Evolutionary conservation across 371 early-diverging fungal genomes (phyloP).

Genomic region (Capillidium rhysosporum): DNA sequence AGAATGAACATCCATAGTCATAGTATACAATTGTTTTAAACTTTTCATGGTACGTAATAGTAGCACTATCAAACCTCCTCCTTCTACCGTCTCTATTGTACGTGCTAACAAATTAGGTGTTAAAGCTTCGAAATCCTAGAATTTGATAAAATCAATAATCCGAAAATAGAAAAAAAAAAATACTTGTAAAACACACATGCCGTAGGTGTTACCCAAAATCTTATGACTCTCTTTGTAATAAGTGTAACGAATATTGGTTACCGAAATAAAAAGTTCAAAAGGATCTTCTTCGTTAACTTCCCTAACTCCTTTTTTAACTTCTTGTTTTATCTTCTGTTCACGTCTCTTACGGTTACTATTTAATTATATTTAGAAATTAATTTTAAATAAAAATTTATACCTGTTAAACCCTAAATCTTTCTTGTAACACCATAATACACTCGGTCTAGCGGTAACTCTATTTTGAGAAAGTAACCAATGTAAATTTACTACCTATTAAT

Average conservation of each 20-base stretch:
- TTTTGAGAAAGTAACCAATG: conserved; percentile 95
- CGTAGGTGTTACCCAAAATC: conserved; percentile 96
- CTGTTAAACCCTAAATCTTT: conserved; percentile 88
- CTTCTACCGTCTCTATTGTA: conserved; percentile 97
- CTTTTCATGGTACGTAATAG: conserved; percentile 85
- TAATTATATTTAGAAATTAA: neutral
- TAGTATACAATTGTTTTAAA: conserved; percentile 87
- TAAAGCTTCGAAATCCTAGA: conserved; percentile 90
- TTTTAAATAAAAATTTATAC: conserved; percentile 13
- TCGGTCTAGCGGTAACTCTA: conserved; percentile 71
- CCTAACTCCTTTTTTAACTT: conserved; percentile 71
- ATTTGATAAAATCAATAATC: neutral
- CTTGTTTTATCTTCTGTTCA: conserved; percentile 78
- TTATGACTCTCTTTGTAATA: conserved; percentile 98
- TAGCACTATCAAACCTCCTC: conserved; percentile 94
- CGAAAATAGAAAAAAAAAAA: conserved; percentile 7
- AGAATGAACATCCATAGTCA: conserved; percentile 95
- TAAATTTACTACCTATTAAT: conserved; percentile 71
- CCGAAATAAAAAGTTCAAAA: conserved; percentile 86
- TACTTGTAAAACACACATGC: conserved; percentile 92
- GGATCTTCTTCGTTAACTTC: conserved; percentile 88
- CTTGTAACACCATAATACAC: conserved; percentile 97
- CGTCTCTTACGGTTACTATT: conserved; percentile 84
- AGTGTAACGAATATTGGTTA: conserved; percentile 89
- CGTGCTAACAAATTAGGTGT: conserved; percentile 96